phyloP scores from a whole-genome alignment of 1,139 yeast genomes.

The Eremothecium cymbalariae region DNA sequence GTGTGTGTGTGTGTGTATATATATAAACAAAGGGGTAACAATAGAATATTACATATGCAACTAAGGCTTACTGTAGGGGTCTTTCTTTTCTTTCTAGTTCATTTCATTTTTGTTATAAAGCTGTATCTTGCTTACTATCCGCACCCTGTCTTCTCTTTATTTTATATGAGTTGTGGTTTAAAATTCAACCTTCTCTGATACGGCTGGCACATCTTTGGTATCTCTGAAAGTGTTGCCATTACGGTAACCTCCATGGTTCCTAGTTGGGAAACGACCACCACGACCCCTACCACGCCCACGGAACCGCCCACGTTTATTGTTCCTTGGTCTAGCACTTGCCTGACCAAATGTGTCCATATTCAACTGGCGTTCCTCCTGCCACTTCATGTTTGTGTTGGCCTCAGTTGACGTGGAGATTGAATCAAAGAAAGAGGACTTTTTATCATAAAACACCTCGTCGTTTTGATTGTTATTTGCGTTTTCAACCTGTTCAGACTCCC shows the following conservation, averaged over 20 bases:
- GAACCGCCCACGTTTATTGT: constrained; percentile 30
- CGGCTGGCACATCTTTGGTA: constrained; percentile 5
- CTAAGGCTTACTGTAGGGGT: too few relatives aligned
- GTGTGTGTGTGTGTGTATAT: not conserved
- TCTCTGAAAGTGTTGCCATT: constrained; percentile 11
- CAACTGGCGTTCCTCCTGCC: constrained; percentile 52
- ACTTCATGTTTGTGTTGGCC: constrained; percentile 40
- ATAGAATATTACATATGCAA: not conserved
- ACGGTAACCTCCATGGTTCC: constrained; percentile 17
- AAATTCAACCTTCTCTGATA: constrained; percentile 8
- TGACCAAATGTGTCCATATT: constrained; percentile 61
- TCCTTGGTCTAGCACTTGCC: constrained; percentile 34
- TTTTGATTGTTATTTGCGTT: constrained; percentile 7
- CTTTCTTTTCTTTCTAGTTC: too few relatives aligned
- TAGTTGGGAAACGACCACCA: constrained; percentile 29
- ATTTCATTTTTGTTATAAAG: too few relatives aligned
- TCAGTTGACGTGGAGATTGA: constrained; percentile 54
- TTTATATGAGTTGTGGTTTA: too few relatives aligned
- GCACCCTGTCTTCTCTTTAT: too few relatives aligned
- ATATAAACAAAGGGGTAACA: not conserved
- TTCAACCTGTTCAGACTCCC: constrained; percentile 10
- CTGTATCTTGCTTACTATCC: too few relatives aligned
- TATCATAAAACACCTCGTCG: constrained; percentile 43
- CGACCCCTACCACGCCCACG: constrained; percentile 34
- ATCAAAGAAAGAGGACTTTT: constrained; percentile 73